Conservation (phyloP, 2,329 filamentous ascomycete genomes). For the Diaporthe vexans region DNA sequence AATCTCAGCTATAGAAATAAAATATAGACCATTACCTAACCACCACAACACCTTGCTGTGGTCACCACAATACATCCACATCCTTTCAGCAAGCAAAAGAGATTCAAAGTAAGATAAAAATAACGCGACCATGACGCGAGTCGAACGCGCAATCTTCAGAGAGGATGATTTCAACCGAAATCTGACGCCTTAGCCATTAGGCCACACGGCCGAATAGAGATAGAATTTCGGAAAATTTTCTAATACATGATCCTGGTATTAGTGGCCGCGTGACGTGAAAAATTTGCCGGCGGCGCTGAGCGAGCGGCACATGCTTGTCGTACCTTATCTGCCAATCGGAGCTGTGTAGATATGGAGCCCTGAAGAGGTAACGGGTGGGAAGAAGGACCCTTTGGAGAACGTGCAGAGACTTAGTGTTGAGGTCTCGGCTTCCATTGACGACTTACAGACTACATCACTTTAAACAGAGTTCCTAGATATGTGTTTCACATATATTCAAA, state of each 20-base stretch:
- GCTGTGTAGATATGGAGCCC: too few relatives aligned
- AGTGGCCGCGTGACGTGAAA: neutral
- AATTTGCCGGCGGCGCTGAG: neutral
- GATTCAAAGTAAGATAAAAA: neutral
- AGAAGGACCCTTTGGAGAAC: too few relatives aligned
- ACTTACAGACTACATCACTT: neutral
- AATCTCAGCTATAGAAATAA: too few relatives aligned
- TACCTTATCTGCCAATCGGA: neutral
- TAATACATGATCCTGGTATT: neutral
- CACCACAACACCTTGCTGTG: too few relatives aligned
- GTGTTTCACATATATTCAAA: neutral
- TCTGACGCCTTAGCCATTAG: slow-evolving; percentile 44
- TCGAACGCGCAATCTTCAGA: slow-evolving; percentile 42
- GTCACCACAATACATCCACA: too few relatives aligned
- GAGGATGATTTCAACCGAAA: slow-evolving; percentile 41
- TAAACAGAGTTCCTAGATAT: neutral
- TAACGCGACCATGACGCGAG: neutral
- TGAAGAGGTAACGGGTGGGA: too few relatives aligned
- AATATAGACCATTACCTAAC: too few relatives aligned
- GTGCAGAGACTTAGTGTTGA: neutral
- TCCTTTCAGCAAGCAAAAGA: too few relatives aligned
- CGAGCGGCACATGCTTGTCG: neutral
- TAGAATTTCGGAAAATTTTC: accelerated
- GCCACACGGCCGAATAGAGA: slow-evolving; percentile 23
- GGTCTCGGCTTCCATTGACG: neutral